Conservation (phyloP, 1,139 yeast genomes). For the Blastobotrys illinoisensis region DNA sequence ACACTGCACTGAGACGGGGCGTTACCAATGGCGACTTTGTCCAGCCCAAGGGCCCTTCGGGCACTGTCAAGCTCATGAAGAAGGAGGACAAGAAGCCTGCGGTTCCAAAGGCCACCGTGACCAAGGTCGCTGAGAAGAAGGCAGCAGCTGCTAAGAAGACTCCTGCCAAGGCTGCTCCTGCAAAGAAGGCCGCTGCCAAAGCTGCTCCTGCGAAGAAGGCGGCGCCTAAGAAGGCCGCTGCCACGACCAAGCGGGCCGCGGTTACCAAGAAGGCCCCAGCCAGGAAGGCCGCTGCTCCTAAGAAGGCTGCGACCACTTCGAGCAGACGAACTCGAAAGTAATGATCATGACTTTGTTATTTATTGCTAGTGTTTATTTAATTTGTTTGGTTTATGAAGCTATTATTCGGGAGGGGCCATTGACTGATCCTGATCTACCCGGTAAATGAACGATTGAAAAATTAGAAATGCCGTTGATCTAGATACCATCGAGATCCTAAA, state of each 20-base stretch:
- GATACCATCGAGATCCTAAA: too few species aligned
- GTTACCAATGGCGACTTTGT: conserved; percentile 69
- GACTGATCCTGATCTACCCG: background rate
- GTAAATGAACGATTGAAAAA: conserved; percentile 14
- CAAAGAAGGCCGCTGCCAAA: conserved; percentile 24
- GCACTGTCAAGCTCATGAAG: conserved; percentile 62
- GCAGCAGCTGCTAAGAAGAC: conserved; percentile 26
- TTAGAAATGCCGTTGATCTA: conserved; percentile 16
- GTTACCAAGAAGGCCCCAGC: conserved; percentile 20
- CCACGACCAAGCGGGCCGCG: conserved; percentile 20
- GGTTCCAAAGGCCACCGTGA: conserved; percentile 17
- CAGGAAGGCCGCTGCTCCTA: conserved; percentile 22
- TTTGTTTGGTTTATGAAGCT: background rate
- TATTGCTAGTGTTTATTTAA: background rate
- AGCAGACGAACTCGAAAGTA: background rate
- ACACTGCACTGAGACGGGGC: conserved; percentile 74
- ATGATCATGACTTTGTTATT: background rate
- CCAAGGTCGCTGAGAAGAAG: conserved; percentile 21
- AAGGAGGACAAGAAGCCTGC: conserved; percentile 30
- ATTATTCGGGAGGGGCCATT: background rate
- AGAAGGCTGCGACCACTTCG: conserved; percentile 24
- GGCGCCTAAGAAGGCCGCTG: conserved; percentile 21
- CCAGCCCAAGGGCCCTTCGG: conserved; percentile 89
- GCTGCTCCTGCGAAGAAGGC: conserved; percentile 25
- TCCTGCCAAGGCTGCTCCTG: conserved; percentile 18